Percentiles rank a stretch among this genome's conserved stretches.
Evolutionary conservation across 768 basidiomycete species (phyloP).

Genomic region (Pilatotrama ljubarskyi): DNA sequence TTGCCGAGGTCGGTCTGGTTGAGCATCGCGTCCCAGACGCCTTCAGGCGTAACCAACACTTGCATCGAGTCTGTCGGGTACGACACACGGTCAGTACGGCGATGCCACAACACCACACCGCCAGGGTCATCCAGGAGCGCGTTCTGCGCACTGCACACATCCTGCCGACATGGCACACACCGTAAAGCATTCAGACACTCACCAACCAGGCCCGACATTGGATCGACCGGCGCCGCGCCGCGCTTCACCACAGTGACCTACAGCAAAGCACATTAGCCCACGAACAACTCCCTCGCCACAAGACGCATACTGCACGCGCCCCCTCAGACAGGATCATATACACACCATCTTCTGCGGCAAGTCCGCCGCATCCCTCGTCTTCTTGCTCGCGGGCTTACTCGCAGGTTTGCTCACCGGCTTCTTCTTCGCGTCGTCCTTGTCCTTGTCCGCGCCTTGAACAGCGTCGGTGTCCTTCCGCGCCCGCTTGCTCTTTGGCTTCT

Average conservation of each 20-base stretch:
- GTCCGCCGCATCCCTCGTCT: conserved; percentile 14
- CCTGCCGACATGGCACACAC: no score
- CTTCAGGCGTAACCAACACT: conserved; percentile 44
- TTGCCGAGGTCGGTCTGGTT: conserved; percentile 58
- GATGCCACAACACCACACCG: no score
- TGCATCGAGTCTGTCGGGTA: conserved; percentile 47
- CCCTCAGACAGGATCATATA: background rate
- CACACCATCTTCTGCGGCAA: conserved; percentile 49
- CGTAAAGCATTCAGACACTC: conserved; percentile 26
- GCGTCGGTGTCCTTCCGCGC: conserved; percentile 22
- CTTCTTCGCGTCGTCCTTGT: conserved; percentile 12
- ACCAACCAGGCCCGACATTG: conserved; percentile 46
- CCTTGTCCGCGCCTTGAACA: conserved; percentile 16
- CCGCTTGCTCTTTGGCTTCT: conserved; percentile 16
- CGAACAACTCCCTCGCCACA: background rate
- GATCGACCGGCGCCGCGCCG: conserved; percentile 58
- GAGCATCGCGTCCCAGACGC: conserved; percentile 60
- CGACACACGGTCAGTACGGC: background rate
- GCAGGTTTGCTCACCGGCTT: conserved; percentile 5
- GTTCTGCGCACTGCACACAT: no score
- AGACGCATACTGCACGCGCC: background rate
- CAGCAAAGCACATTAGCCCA: background rate
- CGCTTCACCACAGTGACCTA: conserved; percentile 51
- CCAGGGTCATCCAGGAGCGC: no score
- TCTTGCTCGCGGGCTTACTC: conserved; percentile 11